Base-by-base conservation (phyloP, 192 early-diverging fungal genomes). In the Globomyces pollinis-pini region DNA sequence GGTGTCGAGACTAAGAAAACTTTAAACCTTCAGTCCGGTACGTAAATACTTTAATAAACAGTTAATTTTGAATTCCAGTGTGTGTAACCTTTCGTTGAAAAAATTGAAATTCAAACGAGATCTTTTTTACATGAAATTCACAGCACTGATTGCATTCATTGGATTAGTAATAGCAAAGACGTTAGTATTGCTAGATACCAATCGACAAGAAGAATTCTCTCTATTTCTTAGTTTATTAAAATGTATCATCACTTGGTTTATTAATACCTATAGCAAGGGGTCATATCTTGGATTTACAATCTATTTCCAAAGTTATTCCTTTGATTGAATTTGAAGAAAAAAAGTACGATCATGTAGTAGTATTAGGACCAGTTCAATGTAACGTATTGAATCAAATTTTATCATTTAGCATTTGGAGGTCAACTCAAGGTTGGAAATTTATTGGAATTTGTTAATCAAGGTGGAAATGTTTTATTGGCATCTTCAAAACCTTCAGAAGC, bases 391-490 rank as follows among this genome's bases (percentile, higher is more conserved):
- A n/a, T n/a, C n/a, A n/a, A n/a, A n/a, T n/a, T n/a, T 26, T 5
- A 20, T 21, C 44, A 20, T 15, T 5, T 26, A 23, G 28, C 23
- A 11, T 77, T 74, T 41, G 84, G 81, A 36, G 67, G 70, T 24
- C 72, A 62, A 1, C 33, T 78, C 7, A 57, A 50, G 23, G 70
- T 84, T 9, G 74, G 65, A 15, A 61, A 79, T 33, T 70, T 99
- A 15, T 69, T 93, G 34, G 78, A 90, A 43, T 99, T 93, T 67
- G 79, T 96, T 36, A 85, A 93, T 45, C 76, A 83, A 23, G 94
- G 93, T 31, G 96, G 94, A 18, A 99, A 96, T 66, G 66, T 96
- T 29, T 35, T 99, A 3, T 49, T 93, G 11, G 88, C 85, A 2
- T 84, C 78, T 1, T 79, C 83, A 6, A 76, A 85, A 38, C 56